Base-by-base conservation (phyloP, 768 basidiomycete genomes). In the Neoboletus brunneissimus region DNA sequence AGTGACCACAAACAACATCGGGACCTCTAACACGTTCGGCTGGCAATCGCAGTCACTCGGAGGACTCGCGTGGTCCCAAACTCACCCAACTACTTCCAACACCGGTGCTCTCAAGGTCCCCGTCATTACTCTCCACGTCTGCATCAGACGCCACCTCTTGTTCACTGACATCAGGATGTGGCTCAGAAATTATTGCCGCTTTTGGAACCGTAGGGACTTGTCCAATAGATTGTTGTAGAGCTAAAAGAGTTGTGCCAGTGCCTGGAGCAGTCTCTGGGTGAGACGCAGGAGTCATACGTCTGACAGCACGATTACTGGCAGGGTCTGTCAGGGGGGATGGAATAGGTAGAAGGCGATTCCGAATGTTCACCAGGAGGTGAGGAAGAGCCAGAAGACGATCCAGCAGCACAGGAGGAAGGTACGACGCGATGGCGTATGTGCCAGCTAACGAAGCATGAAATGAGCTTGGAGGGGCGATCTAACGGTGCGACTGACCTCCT, bases 51-150 rank as follows among this genome's bases (percentile, higher is more conserved):
- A 18, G 15, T 67, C 51, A 71, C 43, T 63, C 57, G 23, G 67
- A 49, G 20, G 63, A 46, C 50, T 56, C 64, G 38, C 56, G 67
- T 10, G 67, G 54, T 38, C 65, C 67, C 65, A 91, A 72, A 67
- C 83, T 89, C 50, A 92, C 74, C 89, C 89, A 92, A 59, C 87
- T 89, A 48, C 82, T 77, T 37, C 74, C 81, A 27, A 81, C 82
- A 31, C 76, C 77, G 5, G 77, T 73, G 13, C 62, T 69, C 56
- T 80, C 84, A 3, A 79, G 75, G 55, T 81, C 83, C 2, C 79
- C 80, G 13, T 76, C 73, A 60, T 82, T 85, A 62, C 86, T 86
- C 69, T 89, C 88, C 12, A 81, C 77, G 55, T 90, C 89, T 7
- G 81, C 80, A 51, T 90, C 88, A 1, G 87, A 88, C 43, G 75